Evolutionary conservation across 1,139 yeast genomes (phyloP).

Genomic region (Suhomyces terraborum): DNA sequence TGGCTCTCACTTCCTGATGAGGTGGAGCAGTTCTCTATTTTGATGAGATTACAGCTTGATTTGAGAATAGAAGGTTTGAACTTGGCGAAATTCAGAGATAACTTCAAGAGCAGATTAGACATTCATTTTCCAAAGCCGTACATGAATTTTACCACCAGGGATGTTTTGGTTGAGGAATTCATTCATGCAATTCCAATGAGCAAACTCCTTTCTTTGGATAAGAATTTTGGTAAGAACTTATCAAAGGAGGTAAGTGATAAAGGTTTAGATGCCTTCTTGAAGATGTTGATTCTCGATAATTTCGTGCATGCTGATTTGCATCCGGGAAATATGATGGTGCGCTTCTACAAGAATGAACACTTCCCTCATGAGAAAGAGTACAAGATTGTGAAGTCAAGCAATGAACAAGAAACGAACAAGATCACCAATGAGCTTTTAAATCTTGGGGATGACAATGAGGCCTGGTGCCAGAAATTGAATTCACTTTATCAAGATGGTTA

Average conservation of each 20-base stretch:
- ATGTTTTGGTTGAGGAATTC: conserved; percentile 83
- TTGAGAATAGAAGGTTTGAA: conserved; percentile 87
- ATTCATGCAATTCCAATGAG: conserved; percentile 84
- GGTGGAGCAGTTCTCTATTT: conserved; percentile 79
- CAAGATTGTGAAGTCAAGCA: conserved; percentile 47
- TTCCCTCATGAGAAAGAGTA: conserved; percentile 49
- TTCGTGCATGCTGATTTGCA: conserved; percentile 96
- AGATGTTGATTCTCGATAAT: conserved; percentile 89
- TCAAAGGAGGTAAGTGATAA: conserved; percentile 82
- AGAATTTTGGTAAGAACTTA: conserved; percentile 52
- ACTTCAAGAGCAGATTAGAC: conserved; percentile 59
- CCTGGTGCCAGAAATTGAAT: conserved; percentile 54
- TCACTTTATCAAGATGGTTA: conserved; percentile 61
- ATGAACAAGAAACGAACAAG: conserved; percentile 49
- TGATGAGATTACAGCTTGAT: conserved; percentile 90
- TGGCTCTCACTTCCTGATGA: conserved; percentile 96
- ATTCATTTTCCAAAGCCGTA: conserved; percentile 84
- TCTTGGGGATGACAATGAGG: conserved; percentile 39
- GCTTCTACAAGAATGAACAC: conserved; percentile 61
- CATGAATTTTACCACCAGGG: conserved; percentile 62
- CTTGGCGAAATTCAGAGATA: conserved; percentile 64
- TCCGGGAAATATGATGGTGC: conserved; percentile 90
- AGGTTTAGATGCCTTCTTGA: conserved; percentile 85
- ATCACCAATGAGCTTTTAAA: conserved; percentile 50
- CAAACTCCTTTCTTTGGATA: conserved; percentile 49